Base-by-base conservation (phyloP, 805 yeast species). In the Candida patagonica region DNA sequence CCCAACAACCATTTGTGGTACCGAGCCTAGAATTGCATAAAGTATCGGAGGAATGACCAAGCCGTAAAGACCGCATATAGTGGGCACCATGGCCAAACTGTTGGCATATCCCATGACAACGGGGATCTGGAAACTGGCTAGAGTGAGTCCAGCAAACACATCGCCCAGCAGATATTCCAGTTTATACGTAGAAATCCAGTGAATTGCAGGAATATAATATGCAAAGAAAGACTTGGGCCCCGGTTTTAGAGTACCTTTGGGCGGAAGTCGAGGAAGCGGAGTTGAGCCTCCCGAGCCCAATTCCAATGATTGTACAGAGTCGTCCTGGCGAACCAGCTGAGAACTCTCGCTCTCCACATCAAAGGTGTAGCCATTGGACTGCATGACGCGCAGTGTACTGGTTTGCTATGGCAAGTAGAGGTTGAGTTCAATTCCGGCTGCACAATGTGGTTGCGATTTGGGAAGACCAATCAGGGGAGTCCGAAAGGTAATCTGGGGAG, bases 101-200 rank as follows among this genome's bases (percentile, higher is more conserved):
- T 85, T 78, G 3, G 95, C 92, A 53, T 81, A 81, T 2, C 82
- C 74, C 71, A 79, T 69, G n/a, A 87, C 80, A 40, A 89, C 65
- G 1, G 98, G 97, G 36, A 89, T 76, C 57, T 88, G 96, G 60
- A 87, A 89, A 4, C 92, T 80, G 0, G 95, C 96, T 26, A 88
- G 59, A 0, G 96, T 78, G 4, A 86, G 52, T 0, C 98, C 97
- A 2, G 96, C 94, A 13, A 80, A 60, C 6, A 83, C 53, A 54
- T 89, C 98, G 19, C 78, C 72, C 6, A 70, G 47, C 30, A 77
- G 48, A 34, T 57, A 54, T 27, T 43, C 35, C 46, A 49, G 44
- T 12, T 51, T 30, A 42, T 76, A 76, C 40, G 63, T 56, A 4
- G 63, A 56, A 30, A 74, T 51, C 82, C 82, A 76, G 2, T 75